Evolutionary conservation across 805 yeast species (phyloP), one percentile per base, ranked within the genome.

Genomic region (Spathaspora girioi): DNA sequence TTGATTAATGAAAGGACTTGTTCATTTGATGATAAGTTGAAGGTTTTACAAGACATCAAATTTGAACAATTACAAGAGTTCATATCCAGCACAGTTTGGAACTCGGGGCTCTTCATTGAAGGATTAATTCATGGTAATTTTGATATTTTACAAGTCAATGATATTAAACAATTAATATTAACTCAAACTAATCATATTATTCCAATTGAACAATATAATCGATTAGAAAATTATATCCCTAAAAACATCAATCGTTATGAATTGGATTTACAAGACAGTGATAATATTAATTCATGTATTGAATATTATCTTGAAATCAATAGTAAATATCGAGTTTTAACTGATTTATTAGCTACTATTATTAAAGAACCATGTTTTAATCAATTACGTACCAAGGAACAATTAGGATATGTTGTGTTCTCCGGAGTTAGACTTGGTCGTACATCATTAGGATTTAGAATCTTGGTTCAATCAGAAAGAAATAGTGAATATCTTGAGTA

Each of bases 371-470:
- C 97, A 4, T 87, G 93, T 52, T 94, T 93, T 69, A 86, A 89
- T 62, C 87, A 87, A 55, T 77, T 93, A 52, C 81, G 99, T 68
- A 93, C 99, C 6, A 86, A 89, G 60, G 98, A 93, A 70, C 98
- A 94, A 67, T 77, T 93, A 31, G 99, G 99, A 1, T 93, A 93
- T 62, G 91, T 93, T 55, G 99, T 93, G 0, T 90, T 89, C 63
- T 83, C 94, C 43, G 88, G 96, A 0, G 71, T 79, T 23, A 74
- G 86, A 54, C 77, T 77, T 54, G 80, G 89, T 2, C 80, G 96
- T 62, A 85, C 94, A 19, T 80, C 86, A 5, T 77, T 81, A 63
- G 92, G 93, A 12, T 79, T 83, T 57, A 77, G 94, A 60, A 68
- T 94, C 12, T 71, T 92, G 57, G 78, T 92, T 47, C 99, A 93